Evolutionary conservation across 768 basidiomycete species (phyloP).

Genomic region (Panaeolus papilionaceus): DNA sequence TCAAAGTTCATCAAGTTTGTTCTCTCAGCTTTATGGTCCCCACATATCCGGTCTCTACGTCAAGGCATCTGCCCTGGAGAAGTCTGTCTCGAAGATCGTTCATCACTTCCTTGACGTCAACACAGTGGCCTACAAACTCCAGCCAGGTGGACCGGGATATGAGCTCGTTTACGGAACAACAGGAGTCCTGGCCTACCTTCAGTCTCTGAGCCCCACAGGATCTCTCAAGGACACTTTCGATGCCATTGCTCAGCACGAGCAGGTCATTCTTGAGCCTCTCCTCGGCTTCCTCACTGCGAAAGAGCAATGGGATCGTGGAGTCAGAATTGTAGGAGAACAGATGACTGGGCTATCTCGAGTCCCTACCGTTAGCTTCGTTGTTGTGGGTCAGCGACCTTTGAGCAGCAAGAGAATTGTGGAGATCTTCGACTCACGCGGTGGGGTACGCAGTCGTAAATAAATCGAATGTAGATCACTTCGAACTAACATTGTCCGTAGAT

Average conservation of each 20-base stretch:
- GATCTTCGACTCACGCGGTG: slow-evolving; percentile 66
- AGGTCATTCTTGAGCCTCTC: slow-evolving; percentile 57
- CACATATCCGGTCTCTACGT: slow-evolving; percentile 74
- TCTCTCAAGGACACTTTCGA: slow-evolving; percentile 57
- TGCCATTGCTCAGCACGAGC: slow-evolving; percentile 68
- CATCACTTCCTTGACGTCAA: slow-evolving; percentile 72
- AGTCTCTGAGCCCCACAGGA: slow-evolving; percentile 57
- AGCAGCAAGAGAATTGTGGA: slow-evolving; percentile 69
- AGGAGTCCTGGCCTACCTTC: slow-evolving; percentile 67
- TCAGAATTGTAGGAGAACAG: slow-evolving; percentile 72
- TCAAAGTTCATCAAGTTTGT: background rate
- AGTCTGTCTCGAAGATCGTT: slow-evolving; percentile 61
- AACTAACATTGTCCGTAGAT: slow-evolving; percentile 47
- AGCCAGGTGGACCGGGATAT: slow-evolving; percentile 78
- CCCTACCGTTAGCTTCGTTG: slow-evolving; percentile 77
- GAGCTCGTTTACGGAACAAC: slow-evolving; percentile 69
- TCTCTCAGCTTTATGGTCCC: slow-evolving; percentile 70
- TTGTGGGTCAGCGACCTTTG: slow-evolving; percentile 60
- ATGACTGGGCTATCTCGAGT: slow-evolving; percentile 48
- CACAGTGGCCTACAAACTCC: slow-evolving; percentile 62
- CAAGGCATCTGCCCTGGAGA: slow-evolving; percentile 50
- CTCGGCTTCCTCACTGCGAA: slow-evolving; percentile 59
- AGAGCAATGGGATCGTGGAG: slow-evolving; percentile 59
- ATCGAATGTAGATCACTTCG: background rate
- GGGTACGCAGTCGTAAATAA: slow-evolving; percentile 47